These are phyloP conservation scores for Trypanosoma conorhini DNA, from an alignment of 208 protist genomes.

Conservation along the genomic window DNA sequence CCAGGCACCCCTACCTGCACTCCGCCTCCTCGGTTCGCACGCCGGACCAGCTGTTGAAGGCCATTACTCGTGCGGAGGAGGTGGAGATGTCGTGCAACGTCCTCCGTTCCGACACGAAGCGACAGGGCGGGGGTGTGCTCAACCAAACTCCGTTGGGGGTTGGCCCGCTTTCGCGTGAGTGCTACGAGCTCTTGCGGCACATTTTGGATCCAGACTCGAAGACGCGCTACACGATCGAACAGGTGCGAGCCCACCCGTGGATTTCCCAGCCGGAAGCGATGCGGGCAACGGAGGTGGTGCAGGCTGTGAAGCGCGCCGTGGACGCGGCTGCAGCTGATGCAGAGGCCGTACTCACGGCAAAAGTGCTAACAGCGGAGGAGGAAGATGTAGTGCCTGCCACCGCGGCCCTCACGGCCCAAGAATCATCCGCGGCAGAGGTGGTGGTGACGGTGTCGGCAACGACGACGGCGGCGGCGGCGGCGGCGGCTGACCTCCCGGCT, in stretches of 20 bases:
- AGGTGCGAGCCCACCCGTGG: constrained; percentile 68
- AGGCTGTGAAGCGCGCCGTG: not conserved
- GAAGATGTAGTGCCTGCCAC: constrained; percentile 2
- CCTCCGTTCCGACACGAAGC: not conserved
- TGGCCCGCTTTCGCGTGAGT: constrained; percentile 18
- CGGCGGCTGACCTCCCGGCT: not conserved
- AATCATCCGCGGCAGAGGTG: constrained; percentile 9
- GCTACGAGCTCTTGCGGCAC: constrained; percentile 51
- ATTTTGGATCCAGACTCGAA: constrained; percentile 65
- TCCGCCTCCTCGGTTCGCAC: constrained; percentile 30
- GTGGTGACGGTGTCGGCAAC: not conserved
- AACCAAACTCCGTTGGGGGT: not conserved
- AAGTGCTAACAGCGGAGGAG: not conserved
- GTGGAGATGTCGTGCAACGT: constrained; percentile 14
- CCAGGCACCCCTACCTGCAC: constrained; percentile 37
- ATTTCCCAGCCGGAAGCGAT: constrained; percentile 28
- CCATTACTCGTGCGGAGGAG: constrained; percentile 26
- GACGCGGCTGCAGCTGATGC: not conserved
- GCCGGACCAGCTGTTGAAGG: constrained; percentile 24
- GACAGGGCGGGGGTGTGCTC: not conserved
- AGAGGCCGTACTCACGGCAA: not conserved
- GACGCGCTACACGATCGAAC: constrained; percentile 50
- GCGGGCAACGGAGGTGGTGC: constrained; percentile 27
- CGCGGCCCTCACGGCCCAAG: constrained; percentile 2
- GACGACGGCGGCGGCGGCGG: too few species aligned